Conservation (phyloP, 768 basidiomycete species). For the Tylopilus subfusipes region DNA sequence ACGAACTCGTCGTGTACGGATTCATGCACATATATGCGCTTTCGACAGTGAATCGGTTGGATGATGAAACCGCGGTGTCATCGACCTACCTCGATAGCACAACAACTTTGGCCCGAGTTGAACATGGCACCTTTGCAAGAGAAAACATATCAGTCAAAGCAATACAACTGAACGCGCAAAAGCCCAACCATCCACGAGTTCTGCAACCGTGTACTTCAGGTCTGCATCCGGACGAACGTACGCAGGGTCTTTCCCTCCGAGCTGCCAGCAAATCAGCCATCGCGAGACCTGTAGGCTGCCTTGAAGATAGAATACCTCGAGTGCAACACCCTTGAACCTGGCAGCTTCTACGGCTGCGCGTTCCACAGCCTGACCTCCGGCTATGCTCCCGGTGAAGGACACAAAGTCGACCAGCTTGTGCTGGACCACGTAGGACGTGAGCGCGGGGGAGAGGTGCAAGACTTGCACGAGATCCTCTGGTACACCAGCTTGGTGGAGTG, state of each 20-base stretch:
- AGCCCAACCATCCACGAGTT: constrained; percentile 82
- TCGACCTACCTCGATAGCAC: constrained; percentile 73
- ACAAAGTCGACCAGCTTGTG: constrained; percentile 75
- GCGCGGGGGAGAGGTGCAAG: constrained; percentile 63
- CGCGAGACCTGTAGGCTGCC: background rate
- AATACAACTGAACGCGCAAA: background rate
- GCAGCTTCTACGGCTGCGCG: constrained; percentile 59
- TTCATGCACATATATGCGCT: constrained; percentile 95
- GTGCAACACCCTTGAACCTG: constrained; percentile 82
- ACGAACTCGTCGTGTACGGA: constrained; percentile 79
- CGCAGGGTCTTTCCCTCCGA: constrained; percentile 97
- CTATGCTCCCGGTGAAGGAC: constrained; percentile 87
- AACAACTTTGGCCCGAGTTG: constrained; percentile 98
- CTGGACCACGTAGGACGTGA: constrained; percentile 58
- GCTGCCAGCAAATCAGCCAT: constrained; percentile 40
- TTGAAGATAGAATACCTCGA: constrained; percentile 64
- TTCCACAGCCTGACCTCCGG: constrained; percentile 70
- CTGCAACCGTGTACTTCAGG: constrained; percentile 73
- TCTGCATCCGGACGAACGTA: constrained; percentile 90
- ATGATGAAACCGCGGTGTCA: background rate
- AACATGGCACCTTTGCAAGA: constrained; percentile 72
- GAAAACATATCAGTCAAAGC: background rate
- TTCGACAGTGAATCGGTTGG: background rate
- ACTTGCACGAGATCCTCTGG: constrained; percentile 73
- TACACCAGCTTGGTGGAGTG: constrained; percentile 73